Evolutionary conservation across 2,329 filamentous ascomycete genomes (phyloP), one percentile per base, ranked within the genome.

Genomic region (Nemania serpens): DNA sequence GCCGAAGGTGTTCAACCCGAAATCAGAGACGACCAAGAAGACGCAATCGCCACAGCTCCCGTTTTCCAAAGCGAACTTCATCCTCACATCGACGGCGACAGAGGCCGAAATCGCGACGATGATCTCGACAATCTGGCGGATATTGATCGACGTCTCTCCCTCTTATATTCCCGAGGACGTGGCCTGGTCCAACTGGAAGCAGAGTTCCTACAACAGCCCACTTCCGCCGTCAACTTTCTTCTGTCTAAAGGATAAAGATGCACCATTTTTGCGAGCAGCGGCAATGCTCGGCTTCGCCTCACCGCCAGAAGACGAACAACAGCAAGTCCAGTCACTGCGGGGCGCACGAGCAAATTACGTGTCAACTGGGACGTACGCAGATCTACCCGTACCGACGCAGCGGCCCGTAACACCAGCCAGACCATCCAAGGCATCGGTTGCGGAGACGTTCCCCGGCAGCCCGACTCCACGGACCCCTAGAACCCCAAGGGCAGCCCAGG

Each of bases 41-140:
- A 15, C 10, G 13, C n/a, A 33, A 13, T 15, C 37, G 36, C 64
- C 71, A 55, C 62, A 67, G 39, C 68, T 75, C 41, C 64, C 75
- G 0, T 78, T 83, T 25, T 79, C 81, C 1, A 81, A 81, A 58
- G 83, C 82, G 43, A 84, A 88, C 69, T 86, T 83, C 65, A 75
- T 87, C 10, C 76, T 88, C 22, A 81, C 83, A 0, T 83, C 82
- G 2, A 79, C 78, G 1, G 85, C 86, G 2, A 82, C 77, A 7
- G 79, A 82, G 13, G 69, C 75, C 3, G 85, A 88, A 65, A 81
- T 86, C 36, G 76, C 80, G 0, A 79, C 75, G 0, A 84, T 88
- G 62, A 76, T 88, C 33, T 78, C 79, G 0, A 77, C 78, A 0
- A 81, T 88, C 17, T 80, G 81, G 68, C 80, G 80, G 56, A 77